These are phyloP conservation scores for Nidula niveotomentosa DNA, from an alignment of 1,284 basidiomycete genomes.

Conservation along the genomic window DNA sequence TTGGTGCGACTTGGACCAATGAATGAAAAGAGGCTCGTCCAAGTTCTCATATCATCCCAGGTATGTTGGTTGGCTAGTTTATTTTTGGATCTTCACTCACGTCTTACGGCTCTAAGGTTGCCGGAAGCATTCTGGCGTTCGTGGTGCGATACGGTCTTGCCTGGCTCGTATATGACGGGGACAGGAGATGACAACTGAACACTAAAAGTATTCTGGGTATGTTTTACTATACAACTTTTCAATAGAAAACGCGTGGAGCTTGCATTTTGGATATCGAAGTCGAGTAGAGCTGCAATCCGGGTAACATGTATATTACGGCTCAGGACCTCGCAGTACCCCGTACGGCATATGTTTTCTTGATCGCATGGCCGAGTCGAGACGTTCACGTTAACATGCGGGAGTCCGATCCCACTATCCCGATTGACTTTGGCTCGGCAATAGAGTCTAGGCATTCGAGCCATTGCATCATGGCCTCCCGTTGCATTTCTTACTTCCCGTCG, in stretches of 20 bases:
- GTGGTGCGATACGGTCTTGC: slow-evolving; percentile 86
- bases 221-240: not conserved
- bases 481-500: not conserved
- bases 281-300: too few species aligned
- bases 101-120: slow-evolving; percentile 38
- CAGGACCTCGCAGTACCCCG: too few species aligned
- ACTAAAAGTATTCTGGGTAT: slow-evolving; percentile 7
- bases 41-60: slow-evolving; percentile 74
- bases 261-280: too few species aligned
- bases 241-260: too few species aligned
- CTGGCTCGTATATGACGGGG: slow-evolving; percentile 86
- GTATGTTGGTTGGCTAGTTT: slow-evolving; percentile 30
- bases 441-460: not conserved
- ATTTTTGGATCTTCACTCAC: slow-evolving; percentile 3
- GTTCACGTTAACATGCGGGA: too few species aligned
- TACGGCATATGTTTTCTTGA: too few species aligned
- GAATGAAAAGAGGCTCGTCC: slow-evolving; percentile 76
- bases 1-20: slow-evolving; percentile 80
- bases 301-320: too few species aligned
- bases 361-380: too few species aligned
- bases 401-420: too few species aligned
- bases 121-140: slow-evolving; percentile 79
- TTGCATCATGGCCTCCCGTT: not conserved
- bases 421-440: too few species aligned
- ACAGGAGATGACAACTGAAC: slow-evolving; percentile 54